These are phyloP conservation scores for Hericium rajendrae DNA, from an alignment of 768 basidiomycete species.

Conservation along the genomic window DNA sequence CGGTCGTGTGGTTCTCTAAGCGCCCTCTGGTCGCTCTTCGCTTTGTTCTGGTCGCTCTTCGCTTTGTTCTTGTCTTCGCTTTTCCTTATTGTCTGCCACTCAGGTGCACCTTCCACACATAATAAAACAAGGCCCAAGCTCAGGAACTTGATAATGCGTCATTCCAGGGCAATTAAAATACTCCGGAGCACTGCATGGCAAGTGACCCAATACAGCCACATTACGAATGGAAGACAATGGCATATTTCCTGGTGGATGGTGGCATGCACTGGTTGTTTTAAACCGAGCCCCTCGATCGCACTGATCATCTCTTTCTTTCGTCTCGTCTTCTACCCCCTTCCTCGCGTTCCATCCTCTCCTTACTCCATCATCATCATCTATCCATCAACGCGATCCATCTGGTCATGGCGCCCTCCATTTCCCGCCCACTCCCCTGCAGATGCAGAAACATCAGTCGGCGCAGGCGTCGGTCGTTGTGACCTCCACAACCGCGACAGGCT, in stretches of 20 bases:
- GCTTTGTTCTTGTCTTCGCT: too few species aligned
- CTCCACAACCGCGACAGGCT: slow-evolving; percentile 2
- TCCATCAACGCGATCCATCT: background rate
- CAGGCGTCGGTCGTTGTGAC: slow-evolving; percentile 3
- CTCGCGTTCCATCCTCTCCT: background rate
- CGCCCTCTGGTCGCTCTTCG: too few species aligned
- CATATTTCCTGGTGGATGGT: background rate
- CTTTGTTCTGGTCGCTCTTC: too few species aligned
- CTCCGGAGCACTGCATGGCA: background rate
- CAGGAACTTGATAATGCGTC: too few species aligned
- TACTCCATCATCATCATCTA: background rate
- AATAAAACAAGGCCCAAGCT: too few species aligned
- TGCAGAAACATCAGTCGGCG: slow-evolving; percentile 2
- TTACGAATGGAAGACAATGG: background rate
- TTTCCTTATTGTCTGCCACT: too few species aligned
- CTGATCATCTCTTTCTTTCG: background rate
- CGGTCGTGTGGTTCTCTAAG: too few species aligned
- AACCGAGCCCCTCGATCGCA: slow-evolving; percentile 2
- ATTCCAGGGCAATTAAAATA: too few species aligned
- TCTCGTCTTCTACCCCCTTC: background rate
- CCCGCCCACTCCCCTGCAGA: slow-evolving; percentile 11
- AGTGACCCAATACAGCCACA: background rate
- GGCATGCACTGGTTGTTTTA: background rate
- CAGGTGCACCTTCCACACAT: too few species aligned
- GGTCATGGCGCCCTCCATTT: slow-evolving; percentile 7